Base-by-base conservation (phyloP, 23 red algal species). In the Chondrus crispus region DNA sequence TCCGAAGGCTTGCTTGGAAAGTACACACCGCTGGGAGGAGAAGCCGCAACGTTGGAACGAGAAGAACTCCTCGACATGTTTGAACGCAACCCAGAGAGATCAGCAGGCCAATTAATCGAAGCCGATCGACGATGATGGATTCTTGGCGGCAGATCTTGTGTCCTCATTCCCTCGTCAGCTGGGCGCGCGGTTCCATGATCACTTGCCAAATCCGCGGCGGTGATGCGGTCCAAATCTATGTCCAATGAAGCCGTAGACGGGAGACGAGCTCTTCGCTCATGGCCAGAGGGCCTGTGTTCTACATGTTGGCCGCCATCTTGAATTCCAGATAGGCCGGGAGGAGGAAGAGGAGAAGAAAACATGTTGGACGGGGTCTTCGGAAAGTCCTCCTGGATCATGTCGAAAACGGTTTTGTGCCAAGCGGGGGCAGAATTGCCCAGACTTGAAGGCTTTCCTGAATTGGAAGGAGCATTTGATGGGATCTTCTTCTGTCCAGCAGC, bases 321-420 rank as follows among this genome's bases (percentile, higher is more conserved):
- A n/a, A n/a, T n/a, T n/a, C n/a, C n/a, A n/a, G n/a, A n/a, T n/a
- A n/a, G n/a, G n/a, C n/a, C n/a, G n/a, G n/a, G 5, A 5, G 49
- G 80, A 57, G 52, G 52, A 16, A 57, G 14, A 26, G 62, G 52
- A 7, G 82, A 46, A n/a, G 60, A 30, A 2, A 86, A 13, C 38
- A 55, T 62, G 55, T 72, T 85, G 55, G 95, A 81, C 5, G 95
- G 95, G 51, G 95, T 96, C 29, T 82, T 75, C 60, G 95, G 95
- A 80, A 96, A 96, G 50, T 96, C 95, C 50, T 96, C 88, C 81
- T 96, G 95, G 79, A 96, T 96, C 74, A 85, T 76, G 76, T 96
- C 95, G 60, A 96, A 86, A 28, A 96, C 95, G 51, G 80, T 81
- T 38, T 93, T 93, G 58, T 78, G 89, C 94, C 87, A 95, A 24